These are phyloP conservation scores for Delphinella strobiligena DNA, from an alignment of 2,329 filamentous ascomycete genomes.

Conservation along the genomic window DNA sequence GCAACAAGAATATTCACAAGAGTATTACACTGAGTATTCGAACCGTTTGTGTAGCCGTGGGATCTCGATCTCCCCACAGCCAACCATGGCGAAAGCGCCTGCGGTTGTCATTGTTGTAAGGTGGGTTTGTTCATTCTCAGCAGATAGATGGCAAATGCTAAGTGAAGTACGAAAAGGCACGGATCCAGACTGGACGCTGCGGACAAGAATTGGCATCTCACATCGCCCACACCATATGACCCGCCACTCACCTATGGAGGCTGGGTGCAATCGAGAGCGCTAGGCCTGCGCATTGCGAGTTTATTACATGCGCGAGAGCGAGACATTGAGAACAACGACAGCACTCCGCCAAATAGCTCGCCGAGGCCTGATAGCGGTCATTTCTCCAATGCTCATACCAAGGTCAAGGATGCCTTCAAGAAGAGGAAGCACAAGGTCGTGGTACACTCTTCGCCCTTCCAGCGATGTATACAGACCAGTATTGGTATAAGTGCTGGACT, in stretches of 20 bases:
- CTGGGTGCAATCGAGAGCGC: constrained; percentile 72
- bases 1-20: neutral
- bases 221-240: constrained; percentile 88
- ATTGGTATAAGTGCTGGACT: constrained; percentile 80
- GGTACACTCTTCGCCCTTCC: constrained; percentile 86
- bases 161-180: constrained; percentile 59
- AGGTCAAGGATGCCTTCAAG: constrained; percentile 4
- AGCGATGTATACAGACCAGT: constrained; percentile 86
- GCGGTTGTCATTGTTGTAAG: constrained; percentile 39
- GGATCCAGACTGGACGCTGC: constrained; percentile 88
- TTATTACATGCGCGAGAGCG: constrained; percentile 45
- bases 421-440: constrained; percentile 62
- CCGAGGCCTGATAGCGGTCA: neutral
- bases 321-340: constrained; percentile 18
- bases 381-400: constrained; percentile 28
- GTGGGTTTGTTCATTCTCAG: constrained; percentile 18
- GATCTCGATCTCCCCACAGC: neutral
- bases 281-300: constrained; percentile 73
- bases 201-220: constrained; percentile 89
- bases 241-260: constrained; percentile 90
- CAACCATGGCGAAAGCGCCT: constrained; percentile 31
- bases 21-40: too few species aligned
- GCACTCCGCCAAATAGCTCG: neutral
- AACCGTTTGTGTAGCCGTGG: too few species aligned
- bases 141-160: neutral